Evolutionary conservation across 805 yeast species (phyloP).

Genomic region (Cyberlindnera maclurae): DNA sequence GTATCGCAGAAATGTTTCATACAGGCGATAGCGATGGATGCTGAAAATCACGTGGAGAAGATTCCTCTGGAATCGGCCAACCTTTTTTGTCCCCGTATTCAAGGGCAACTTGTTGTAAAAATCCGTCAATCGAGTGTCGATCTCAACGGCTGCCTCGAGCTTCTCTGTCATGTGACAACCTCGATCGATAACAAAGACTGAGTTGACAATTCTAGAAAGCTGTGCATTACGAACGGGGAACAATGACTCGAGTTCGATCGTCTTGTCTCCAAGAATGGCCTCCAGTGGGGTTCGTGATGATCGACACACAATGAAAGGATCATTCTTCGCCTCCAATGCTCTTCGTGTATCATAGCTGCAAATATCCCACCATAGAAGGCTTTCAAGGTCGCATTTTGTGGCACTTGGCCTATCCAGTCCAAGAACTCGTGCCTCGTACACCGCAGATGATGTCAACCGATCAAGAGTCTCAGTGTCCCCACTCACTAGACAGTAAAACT

Average conservation of each 20-base stretch:
- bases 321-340: conserved; percentile 5
- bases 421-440: conserved; percentile 4
- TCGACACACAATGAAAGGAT: conserved; percentile 7
- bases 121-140: neutral
- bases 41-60: conserved; percentile 4
- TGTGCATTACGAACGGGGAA: conserved; percentile 4
- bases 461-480: conserved; percentile 6
- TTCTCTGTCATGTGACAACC: conserved; percentile 1
- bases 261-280: neutral
- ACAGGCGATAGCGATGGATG: conserved; percentile 9
- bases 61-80: conserved; percentile 4
- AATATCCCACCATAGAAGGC: conserved; percentile 10
- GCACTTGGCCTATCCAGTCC: conserved; percentile 4
- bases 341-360: conserved; percentile 9
- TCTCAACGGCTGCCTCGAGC: conserved; percentile 1
- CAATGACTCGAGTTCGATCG: neutral
- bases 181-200: conserved; percentile 2
- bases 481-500: conserved; percentile 3
- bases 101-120: neutral
- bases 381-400: conserved; percentile 3
- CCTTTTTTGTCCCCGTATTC: conserved; percentile 4
- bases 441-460: conserved; percentile 5
- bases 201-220: conserved; percentile 2
- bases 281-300: conserved; percentile 4
- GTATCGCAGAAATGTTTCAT: conserved; percentile 19